A percentile compares a stretch with the other conserved stretches of the same genome.
Evolutionary conservation across 2,329 filamentous ascomycete genomes (phyloP).

Genomic region (Neofusicoccum umdonicola): DNA sequence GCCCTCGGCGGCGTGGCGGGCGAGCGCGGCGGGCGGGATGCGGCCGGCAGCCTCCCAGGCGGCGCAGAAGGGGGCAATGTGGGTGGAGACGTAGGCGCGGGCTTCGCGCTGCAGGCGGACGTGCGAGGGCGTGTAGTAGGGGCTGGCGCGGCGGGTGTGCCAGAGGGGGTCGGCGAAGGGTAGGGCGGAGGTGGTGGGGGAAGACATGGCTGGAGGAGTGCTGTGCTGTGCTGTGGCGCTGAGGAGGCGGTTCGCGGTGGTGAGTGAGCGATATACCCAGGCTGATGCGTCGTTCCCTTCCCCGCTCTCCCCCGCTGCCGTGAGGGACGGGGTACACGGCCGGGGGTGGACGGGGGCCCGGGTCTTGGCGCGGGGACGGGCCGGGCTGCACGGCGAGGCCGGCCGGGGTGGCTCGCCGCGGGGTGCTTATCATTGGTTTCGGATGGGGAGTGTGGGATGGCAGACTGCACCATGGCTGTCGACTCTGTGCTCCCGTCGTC

Average conservation of each 20-base stretch:
- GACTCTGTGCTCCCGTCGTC: no score
- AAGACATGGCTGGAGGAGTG: no score
- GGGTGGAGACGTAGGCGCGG: conserved; percentile 17
- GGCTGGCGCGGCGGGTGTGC: neutral
- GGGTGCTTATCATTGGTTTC: neutral
- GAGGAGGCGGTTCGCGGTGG: no score
- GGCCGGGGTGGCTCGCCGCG: no score
- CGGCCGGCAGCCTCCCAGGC: conserved; percentile 28
- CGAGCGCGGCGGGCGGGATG: conserved; percentile 27
- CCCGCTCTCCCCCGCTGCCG: no score
- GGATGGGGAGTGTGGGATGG: no score
- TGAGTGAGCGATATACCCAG: no score
- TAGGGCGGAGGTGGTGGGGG: neutral
- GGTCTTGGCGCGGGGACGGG: neutral
- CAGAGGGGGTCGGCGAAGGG: neutral
- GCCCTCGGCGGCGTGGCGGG: conserved; percentile 25
- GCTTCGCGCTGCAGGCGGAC: neutral
- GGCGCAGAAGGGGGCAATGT: conserved; percentile 28
- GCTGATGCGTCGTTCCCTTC: no score
- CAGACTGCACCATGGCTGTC: neutral
- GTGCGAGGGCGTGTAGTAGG: neutral
- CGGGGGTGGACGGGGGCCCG: neutral
- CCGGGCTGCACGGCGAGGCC: neutral
- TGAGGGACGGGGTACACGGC: neutral
- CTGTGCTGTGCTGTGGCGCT: no score